Conservation (phyloP, 257 asterid genomes). For the Paraleonurus japonicus region DNA sequence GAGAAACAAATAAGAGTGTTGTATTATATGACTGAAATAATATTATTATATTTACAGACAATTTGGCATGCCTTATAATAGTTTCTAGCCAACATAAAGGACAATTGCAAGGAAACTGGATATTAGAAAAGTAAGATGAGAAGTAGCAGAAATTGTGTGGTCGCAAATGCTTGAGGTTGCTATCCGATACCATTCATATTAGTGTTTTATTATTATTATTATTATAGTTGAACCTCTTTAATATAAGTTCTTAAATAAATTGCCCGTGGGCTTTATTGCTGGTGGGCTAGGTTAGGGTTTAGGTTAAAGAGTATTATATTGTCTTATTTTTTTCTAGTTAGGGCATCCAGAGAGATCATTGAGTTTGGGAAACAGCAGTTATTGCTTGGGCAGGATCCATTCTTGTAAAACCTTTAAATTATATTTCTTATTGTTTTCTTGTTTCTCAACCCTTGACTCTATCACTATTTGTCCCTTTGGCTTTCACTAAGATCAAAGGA, state of each 20-base stretch:
- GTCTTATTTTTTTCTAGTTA: neutral
- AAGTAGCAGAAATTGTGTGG: conserved; percentile 2
- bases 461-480: neutral
- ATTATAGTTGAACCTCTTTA: neutral
- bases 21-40: neutral
- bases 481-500: conserved; percentile 12
- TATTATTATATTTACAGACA: neutral
- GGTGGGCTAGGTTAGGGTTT: neutral
- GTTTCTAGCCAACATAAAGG: conserved; percentile 20
- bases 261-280: neutral
- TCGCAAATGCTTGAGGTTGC: conserved; percentile 13
- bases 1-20: conserved; percentile 14
- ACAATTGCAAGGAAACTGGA: neutral
- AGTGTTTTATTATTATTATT: neutral
- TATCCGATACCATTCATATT: neutral
- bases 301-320: neutral
- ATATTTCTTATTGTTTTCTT: neutral
- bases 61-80: neutral
- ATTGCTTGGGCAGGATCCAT: neutral
- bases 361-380: neutral
- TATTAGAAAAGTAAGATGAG: conserved; percentile 12
- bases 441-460: neutral
- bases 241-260: too few relatives aligned
- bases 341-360: neutral
- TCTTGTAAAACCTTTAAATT: neutral